These are phyloP conservation scores for Betula pendula DNA, from an alignment of 306 rosid genomes.

Conservation along the genomic window DNA sequence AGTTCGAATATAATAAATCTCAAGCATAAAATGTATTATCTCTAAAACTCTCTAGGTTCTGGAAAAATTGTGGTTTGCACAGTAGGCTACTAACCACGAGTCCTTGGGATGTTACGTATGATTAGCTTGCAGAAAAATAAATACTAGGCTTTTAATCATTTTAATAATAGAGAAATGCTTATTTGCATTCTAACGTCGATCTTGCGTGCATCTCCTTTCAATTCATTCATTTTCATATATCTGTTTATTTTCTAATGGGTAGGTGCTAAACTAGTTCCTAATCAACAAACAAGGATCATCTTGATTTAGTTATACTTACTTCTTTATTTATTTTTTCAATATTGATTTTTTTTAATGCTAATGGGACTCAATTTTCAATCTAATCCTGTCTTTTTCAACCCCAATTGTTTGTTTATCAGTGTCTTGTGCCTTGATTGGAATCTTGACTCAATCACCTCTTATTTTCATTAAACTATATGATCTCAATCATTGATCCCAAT, in stretches of 20 bases:
- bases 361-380: not conserved
- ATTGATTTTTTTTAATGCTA: not conserved
- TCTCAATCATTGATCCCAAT: slow-evolving; percentile 33
- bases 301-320: not conserved
- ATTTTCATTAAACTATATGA: slow-evolving; percentile 33
- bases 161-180: too few relatives aligned
- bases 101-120: too few relatives aligned
- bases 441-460: slow-evolving; percentile 38
- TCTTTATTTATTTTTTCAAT: not conserved
- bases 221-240: not conserved
- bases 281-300: not conserved
- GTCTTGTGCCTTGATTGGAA: slow-evolving; percentile 13
- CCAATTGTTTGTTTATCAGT: slow-evolving; percentile 33
- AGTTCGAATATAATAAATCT: too few relatives aligned
- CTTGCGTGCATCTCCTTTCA: not conserved
- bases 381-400: slow-evolving; percentile 30
- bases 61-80: too few relatives aligned
- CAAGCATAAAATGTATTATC: too few relatives aligned
- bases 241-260: not conserved
- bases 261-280: not conserved
- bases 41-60: too few relatives aligned
- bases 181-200: too few relatives aligned
- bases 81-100: too few relatives aligned
- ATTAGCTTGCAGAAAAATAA: not conserved
- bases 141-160: not conserved